A percentile compares a stretch with the other conserved stretches of the same genome.
phyloP scores from a whole-genome alignment of 2,329 filamentous ascomycete genomes.

The Ilyonectria mors-panacis region DNA sequence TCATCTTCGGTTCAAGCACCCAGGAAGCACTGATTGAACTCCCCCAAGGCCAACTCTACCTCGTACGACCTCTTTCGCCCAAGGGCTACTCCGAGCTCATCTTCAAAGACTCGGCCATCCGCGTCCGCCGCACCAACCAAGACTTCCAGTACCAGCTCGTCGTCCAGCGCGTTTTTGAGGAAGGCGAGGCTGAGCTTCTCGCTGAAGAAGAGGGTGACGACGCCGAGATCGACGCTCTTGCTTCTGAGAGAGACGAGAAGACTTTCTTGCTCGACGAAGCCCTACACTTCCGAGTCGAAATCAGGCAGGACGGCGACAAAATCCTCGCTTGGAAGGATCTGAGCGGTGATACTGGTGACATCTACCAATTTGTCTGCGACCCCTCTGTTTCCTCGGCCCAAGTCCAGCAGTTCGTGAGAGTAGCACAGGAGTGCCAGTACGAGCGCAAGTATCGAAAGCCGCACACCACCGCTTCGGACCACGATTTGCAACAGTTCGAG shows the following conservation, averaged over 20 bases:
- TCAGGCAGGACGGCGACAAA: slow-evolving; percentile 84
- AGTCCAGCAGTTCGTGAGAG: slow-evolving; percentile 84
- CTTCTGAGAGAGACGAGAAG: slow-evolving; percentile 93
- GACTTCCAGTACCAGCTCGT: slow-evolving; percentile 98
- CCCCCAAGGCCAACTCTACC: slow-evolving; percentile 95
- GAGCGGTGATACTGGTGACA: slow-evolving; percentile 91
- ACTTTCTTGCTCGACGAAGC: slow-evolving; percentile 95
- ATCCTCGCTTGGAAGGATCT: slow-evolving; percentile 96
- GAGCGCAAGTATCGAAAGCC: slow-evolving; percentile 92
- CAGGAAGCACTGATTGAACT: slow-evolving; percentile 97
- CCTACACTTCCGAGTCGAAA: slow-evolving; percentile 88
- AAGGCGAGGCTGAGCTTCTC: slow-evolving; percentile 93
- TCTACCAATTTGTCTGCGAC: slow-evolving; percentile 99
- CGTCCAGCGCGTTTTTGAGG: slow-evolving; percentile 95
- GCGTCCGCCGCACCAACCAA: slow-evolving; percentile 92
- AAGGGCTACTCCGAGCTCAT: slow-evolving; percentile 99
- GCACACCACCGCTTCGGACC: slow-evolving; percentile 83
- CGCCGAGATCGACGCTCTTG: slow-evolving; percentile 80
- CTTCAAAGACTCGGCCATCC: slow-evolving; percentile 95
- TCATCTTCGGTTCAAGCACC: slow-evolving; percentile 88
- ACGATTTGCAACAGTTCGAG: slow-evolving; percentile 86
- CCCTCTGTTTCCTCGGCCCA: slow-evolving; percentile 77
- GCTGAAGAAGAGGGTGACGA: slow-evolving; percentile 92
- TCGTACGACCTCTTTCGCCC: slow-evolving; percentile 93
- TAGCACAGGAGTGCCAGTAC: slow-evolving; percentile 95